Conservation (phyloP, 768 basidiomycete species). For the Pholiota microspora region DNA sequence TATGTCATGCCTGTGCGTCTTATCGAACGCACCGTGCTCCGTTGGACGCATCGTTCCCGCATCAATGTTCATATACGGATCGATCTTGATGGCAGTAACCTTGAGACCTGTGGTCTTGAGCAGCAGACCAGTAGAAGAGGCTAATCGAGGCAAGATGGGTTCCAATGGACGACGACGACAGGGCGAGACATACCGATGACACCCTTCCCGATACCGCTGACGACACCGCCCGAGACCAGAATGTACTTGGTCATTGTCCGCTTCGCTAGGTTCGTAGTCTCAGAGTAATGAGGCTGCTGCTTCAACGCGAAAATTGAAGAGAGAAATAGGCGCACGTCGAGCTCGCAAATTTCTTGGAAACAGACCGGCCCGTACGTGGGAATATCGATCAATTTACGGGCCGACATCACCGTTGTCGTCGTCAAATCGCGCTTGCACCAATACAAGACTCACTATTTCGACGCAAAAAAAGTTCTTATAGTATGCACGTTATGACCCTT, state of each 20-base stretch:
- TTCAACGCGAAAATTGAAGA: background rate
- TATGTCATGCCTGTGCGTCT: background rate
- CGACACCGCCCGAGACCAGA: conserved; percentile 93
- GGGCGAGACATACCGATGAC: conserved; percentile 80
- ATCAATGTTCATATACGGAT: conserved; percentile 99
- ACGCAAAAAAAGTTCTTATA: too few relatives aligned
- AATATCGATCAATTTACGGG: background rate
- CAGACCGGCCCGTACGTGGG: background rate
- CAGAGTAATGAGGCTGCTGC: too few relatives aligned
- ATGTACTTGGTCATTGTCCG: conserved; percentile 91
- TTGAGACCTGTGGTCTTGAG: conserved; percentile 94
- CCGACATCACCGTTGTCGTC: too few relatives aligned
- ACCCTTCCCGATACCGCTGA: conserved; percentile 98
- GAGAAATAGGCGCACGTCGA: background rate
- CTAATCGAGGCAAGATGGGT: conserved; percentile 38
- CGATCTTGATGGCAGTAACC: conserved; percentile 99
- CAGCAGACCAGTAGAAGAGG: conserved; percentile 93
- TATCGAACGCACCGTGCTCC: conserved; percentile 77
- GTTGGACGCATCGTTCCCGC: conserved; percentile 99
- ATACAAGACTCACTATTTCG: too few relatives aligned
- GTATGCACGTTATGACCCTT: too few relatives aligned
- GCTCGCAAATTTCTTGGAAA: background rate
- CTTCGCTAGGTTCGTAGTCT: background rate
- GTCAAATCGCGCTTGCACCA: too few relatives aligned
- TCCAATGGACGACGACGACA: conserved; percentile 3